Base-by-base conservation (phyloP, 2,329 filamentous ascomycete species). In the Neonectria magnoliae region DNA sequence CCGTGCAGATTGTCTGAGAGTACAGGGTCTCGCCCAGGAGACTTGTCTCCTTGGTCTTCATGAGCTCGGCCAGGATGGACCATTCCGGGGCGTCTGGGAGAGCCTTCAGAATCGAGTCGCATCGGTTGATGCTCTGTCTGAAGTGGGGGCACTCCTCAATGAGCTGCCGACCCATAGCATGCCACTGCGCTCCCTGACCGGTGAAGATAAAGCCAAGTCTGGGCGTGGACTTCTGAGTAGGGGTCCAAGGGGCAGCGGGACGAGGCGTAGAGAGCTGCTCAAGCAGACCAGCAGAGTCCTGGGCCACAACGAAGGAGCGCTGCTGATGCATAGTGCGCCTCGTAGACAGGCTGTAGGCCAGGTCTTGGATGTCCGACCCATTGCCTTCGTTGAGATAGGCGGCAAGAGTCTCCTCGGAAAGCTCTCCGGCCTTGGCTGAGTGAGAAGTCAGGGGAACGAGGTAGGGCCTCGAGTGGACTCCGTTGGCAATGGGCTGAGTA, bases 1-100 rank as follows among this genome's bases (percentile, higher is more conserved):
- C 81, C 1, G 79, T 81, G 60, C 76, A 80, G 7, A 77, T 70
- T 7, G 80, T 76, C 59, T 80, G 78, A 14, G 77, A 78, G 45
- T 79, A 71, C 3, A 74, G 64, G 0, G 77, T 69, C 42, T 71
- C 55, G 29, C 54, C 57, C 1, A 76, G 38, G 9, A 58, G 62
- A 20, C 62, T 65, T 2, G 65, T 66, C 22, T 71, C 73, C 27
- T 76, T 68, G 22, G 77, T 76, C 68, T 78, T 74, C 25, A 55
- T 64, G 38, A 79, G 76, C 52, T 78, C 78, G 61, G 33, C 68
- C 62, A 68, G n/a, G 27, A 79, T 73, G 11, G 77, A 76, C 38
- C 76, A 74, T 7, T 63, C 60, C 11, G 60, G 64, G 14, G 61
- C 62, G 53, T 65, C 62, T 10, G 63, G 65, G 13, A 67, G 70